These are phyloP conservation scores for Hypoxylon lienhwacheense DNA, from an alignment of 495 filamentous ascomycete genomes.

Conservation along the genomic window DNA sequence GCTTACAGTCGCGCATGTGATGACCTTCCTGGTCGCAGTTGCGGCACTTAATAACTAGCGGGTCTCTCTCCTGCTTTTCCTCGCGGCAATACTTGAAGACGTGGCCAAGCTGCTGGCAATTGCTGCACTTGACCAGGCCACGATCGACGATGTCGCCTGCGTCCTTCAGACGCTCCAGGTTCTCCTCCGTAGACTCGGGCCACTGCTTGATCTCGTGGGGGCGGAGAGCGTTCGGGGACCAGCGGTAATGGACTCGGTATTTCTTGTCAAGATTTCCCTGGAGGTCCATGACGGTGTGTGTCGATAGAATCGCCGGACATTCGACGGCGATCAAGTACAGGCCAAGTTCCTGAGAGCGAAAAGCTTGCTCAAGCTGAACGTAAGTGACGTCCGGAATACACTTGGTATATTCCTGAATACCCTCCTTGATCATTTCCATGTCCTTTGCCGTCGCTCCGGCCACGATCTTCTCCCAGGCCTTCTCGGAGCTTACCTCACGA, in stretches of 20 bases:
- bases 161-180: slow-evolving; percentile 70
- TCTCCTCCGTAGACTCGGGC: slow-evolving; percentile 68
- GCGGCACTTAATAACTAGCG: slow-evolving; percentile 65
- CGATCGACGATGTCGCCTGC: slow-evolving; percentile 71
- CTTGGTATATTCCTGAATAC: slow-evolving; percentile 74
- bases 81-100: slow-evolving; percentile 65
- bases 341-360: slow-evolving; percentile 64
- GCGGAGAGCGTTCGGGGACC: slow-evolving; percentile 64
- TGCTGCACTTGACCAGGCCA: slow-evolving; percentile 65
- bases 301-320: slow-evolving; percentile 58
- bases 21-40: slow-evolving; percentile 75
- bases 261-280: slow-evolving; percentile 78
- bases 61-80: slow-evolving; percentile 54
- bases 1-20: slow-evolving; percentile 68
- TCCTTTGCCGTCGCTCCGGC: slow-evolving; percentile 66
- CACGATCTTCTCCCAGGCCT: slow-evolving; percentile 70
- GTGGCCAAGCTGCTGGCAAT: slow-evolving; percentile 78
- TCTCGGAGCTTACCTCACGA: slow-evolving; percentile 59
- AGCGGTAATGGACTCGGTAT: slow-evolving; percentile 72
- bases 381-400: slow-evolving; percentile 67
- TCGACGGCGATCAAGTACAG: slow-evolving; percentile 78
- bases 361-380: slow-evolving; percentile 68
- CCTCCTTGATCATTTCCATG: slow-evolving; percentile 72
- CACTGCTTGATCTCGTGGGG: slow-evolving; percentile 61
- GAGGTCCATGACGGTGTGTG: slow-evolving; percentile 77